Evolutionary conservation across 495 filamentous ascomycete genomes (phyloP).

Genomic region (Ramalina peruviana): DNA sequence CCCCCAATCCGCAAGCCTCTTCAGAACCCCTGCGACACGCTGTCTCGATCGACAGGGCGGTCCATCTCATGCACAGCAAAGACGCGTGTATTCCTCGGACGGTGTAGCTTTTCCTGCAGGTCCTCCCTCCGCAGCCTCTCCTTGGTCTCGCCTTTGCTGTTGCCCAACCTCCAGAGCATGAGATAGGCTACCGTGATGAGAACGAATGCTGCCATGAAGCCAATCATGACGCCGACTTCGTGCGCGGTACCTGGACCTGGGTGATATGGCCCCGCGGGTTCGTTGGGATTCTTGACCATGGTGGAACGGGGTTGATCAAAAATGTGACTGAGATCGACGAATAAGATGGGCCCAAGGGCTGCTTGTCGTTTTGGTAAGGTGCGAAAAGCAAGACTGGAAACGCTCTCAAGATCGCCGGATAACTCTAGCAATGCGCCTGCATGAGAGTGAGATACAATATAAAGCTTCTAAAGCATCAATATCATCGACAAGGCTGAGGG

Average conservation of each 20-base stretch:
- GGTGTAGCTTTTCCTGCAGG: background rate
- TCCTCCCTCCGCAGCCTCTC: constrained; percentile 14
- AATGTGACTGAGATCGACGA: too few species aligned
- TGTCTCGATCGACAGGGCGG: constrained; percentile 12
- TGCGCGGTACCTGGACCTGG: constrained; percentile 12
- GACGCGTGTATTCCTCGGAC: background rate
- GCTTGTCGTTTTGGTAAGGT: too few species aligned
- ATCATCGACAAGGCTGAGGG: too few species aligned
- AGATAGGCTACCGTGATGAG: constrained; percentile 27
- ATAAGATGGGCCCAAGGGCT: too few species aligned
- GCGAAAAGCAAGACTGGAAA: too few species aligned
- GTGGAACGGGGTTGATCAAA: background rate
- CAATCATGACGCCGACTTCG: constrained; percentile 32
- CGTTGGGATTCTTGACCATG: background rate
- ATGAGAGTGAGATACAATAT: too few species aligned
- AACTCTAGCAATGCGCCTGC: too few species aligned
- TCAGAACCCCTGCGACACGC: constrained; percentile 14
- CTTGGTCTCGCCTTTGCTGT: constrained; percentile 1
- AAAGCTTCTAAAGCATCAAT: too few species aligned
- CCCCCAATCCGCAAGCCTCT: background rate
- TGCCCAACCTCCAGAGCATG: constrained; percentile 21
- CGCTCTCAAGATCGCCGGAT: too few species aligned
- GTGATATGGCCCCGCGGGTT: constrained; percentile 2
- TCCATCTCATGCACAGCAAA: background rate
- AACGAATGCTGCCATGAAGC: constrained; percentile 25